These are phyloP conservation scores for Pseudonitzschia pungens DNA, from an alignment of 108 stramenopile genomes.

Conservation along the genomic window DNA sequence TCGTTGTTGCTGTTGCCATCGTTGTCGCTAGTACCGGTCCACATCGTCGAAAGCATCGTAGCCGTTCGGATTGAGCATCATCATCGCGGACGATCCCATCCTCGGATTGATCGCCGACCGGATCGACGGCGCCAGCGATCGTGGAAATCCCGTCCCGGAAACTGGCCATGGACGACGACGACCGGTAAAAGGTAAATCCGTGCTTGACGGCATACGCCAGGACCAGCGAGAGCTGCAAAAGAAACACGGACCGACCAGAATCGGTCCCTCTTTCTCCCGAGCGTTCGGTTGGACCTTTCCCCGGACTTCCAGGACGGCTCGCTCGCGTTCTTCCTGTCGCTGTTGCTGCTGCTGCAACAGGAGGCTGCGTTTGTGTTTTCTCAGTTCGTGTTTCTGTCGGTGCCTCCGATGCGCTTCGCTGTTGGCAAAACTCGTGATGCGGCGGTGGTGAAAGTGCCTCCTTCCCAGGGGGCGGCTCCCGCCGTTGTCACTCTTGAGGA, in stretches of 20 bases:
- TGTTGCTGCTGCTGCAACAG: conserved; percentile 18
- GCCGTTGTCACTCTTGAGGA: neutral
- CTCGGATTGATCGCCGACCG: neutral
- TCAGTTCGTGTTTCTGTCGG: conserved; percentile 9
- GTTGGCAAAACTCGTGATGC: neutral
- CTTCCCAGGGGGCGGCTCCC: too few relatives aligned
- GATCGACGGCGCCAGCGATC: too few relatives aligned
- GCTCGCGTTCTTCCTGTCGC: conserved; percentile 25
- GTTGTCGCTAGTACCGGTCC: too few relatives aligned
- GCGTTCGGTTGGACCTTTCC: conserved; percentile 17
- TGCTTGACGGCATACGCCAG: conserved; percentile 5
- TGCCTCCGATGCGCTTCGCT: conserved; percentile 1
- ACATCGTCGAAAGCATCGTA: too few relatives aligned
- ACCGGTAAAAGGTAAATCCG: conserved; percentile 1
- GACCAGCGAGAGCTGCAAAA: conserved; percentile 20
- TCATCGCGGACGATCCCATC: neutral
- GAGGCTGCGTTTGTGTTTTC: conserved; percentile 11
- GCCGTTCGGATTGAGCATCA: neutral
- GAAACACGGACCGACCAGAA: conserved; percentile 17
- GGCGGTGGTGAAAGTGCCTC: neutral
- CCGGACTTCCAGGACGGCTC: conserved; percentile 25
- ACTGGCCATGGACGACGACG: neutral
- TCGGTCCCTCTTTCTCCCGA: conserved; percentile 5
- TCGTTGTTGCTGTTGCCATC: neutral
- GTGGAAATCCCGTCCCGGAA: neutral